phyloP scores from a whole-genome alignment of 1,284 basidiomycete species.

The Pascua sp. region DNA sequence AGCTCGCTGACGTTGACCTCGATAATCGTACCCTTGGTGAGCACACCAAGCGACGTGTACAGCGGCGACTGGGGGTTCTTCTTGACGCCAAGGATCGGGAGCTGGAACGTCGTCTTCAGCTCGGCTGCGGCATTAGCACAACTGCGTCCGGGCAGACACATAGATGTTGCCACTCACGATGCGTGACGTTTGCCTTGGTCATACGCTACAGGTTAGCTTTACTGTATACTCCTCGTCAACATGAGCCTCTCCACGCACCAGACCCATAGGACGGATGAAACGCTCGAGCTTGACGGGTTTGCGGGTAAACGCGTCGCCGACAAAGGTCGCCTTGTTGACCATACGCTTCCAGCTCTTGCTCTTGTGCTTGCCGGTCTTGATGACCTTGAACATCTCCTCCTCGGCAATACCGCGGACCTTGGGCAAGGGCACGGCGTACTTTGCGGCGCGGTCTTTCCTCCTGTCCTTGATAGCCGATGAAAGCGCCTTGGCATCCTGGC shows the following conservation, averaged over 20 bases:
- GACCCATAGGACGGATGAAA: conserved; percentile 94
- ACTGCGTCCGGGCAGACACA: conserved; percentile 7
- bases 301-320: conserved; percentile 95
- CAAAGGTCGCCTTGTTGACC: conserved; percentile 99
- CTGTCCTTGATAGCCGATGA: conserved; percentile 98
- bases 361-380: conserved; percentile 97
- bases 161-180: conserved; percentile 64
- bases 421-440: conserved; percentile 93
- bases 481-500: conserved; percentile 83
- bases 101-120: conserved; percentile 96
- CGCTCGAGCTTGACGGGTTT: conserved; percentile 99
- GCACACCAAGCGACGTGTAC: conserved; percentile 83
- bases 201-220: conserved; percentile 57
- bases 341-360: conserved; percentile 98
- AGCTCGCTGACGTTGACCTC: conserved; percentile 98
- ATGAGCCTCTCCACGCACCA: conserved; percentile 47
- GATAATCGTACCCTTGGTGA: conserved; percentile 97
- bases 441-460: conserved; percentile 98
- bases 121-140: conserved; percentile 61
- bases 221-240: background rate
- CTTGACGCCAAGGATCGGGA: conserved; percentile 97
- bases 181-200: conserved; percentile 98
- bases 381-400: conserved; percentile 99
- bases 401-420: conserved; percentile 98
- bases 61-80: conserved; percentile 99